A percentile compares a stretch with the other conserved stretches of the same genome.
These are phyloP conservation scores for Mortierella hygrophila DNA, from an alignment of 192 early-diverging fungal genomes.

Conservation along the genomic window DNA sequence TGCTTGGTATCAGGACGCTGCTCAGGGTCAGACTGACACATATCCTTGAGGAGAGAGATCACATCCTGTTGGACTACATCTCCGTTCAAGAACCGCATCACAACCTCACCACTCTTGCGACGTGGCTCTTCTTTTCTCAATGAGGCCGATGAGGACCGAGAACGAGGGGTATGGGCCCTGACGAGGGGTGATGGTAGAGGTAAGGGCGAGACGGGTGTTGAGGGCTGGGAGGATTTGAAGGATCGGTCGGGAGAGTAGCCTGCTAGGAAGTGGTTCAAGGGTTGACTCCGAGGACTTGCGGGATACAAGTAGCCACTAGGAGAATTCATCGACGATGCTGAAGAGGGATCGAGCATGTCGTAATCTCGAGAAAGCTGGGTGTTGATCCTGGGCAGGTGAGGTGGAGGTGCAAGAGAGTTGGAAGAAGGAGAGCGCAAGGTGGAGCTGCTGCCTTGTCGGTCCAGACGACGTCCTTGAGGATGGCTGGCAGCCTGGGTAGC, in stretches of 20 bases:
- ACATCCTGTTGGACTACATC: conserved; percentile 35
- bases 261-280: background rate
- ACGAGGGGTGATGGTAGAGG: conserved; percentile 43
- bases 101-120: conserved; percentile 37
- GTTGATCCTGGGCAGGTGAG: conserved; percentile 40
- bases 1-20: conserved; percentile 34
- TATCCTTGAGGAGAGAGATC: conserved; percentile 41
- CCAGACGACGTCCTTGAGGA: background rate
- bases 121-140: conserved; percentile 25
- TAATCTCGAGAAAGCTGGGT: conserved; percentile 27
- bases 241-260: conserved; percentile 34
- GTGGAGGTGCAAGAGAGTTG: background rate
- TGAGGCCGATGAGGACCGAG: background rate
- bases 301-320: background rate
- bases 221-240: conserved; percentile 2
- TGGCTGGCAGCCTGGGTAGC: conserved; percentile 13
- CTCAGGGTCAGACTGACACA: conserved; percentile 38
- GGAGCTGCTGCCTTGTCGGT: background rate
- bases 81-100: conserved; percentile 55
- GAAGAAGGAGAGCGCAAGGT: background rate
- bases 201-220: conserved; percentile 39
- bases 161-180: conserved; percentile 21
- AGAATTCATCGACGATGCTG: conserved; percentile 1
- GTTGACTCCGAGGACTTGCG: background rate
- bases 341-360: background rate